Evolutionary conservation across 2,329 filamentous ascomycete genomes (phyloP), one percentile per base, ranked within the genome.

Genomic region (Monilinia laxa): DNA sequence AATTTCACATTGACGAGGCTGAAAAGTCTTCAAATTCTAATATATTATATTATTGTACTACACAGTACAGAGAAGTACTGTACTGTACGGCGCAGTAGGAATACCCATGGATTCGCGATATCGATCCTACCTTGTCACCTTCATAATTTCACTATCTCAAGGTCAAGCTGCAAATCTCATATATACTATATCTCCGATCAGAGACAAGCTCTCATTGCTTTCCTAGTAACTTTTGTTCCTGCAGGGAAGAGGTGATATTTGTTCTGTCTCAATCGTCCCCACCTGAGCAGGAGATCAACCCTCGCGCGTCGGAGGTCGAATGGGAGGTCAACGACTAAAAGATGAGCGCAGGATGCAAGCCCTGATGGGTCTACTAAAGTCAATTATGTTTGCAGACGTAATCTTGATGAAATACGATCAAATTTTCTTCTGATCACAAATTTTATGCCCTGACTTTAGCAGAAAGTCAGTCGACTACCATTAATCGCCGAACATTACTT

Each of bases 241-340:
- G 63, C 63, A 64, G 62, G 14, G 45, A 14, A 62, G 9, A 10
- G 28, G 23, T 28, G 23, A 25, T 42, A 59, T 31, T 25, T 59
- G 54, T 59, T 31, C 25, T 59, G 54, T 59, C 63, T 65, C 55
- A 65, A 52, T 25, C 23, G n/a, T 64, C 54, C 11, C 54, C 63
- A 65, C 54, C 56, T 35, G n/a, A 42, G 38, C 42, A 53, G 20
- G 25, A 35, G 31, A 31, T 52, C 31, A 49, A 20, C 23, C 31
- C 16, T 62, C 20, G n/a, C n/a, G n/a, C n/a, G 42, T 60, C 3
- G 35, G 23, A 54, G 35, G 47, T 31, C 23, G 23, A 51, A 62
- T 51, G 14, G 58, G 47, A 42, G 45, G 14, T 35, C 45, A 16
- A 51, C 20, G 45, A 38, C 45, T 60, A 52, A 28, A 11, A 49